Conservation (phyloP, 345 rosid species). For the Hypericum perforatum region DNA sequence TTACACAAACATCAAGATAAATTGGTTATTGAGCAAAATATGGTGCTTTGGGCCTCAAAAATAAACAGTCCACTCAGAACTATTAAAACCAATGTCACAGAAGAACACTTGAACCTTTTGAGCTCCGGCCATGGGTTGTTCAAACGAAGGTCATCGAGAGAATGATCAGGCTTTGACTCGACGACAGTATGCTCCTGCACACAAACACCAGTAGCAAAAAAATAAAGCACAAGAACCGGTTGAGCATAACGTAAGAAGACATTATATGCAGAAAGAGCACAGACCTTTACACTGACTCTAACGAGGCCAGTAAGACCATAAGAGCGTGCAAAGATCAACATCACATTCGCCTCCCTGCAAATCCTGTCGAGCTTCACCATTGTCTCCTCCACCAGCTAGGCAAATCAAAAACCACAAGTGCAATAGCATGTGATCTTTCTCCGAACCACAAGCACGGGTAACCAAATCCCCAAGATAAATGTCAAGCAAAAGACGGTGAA, state of each 20-base stretch:
- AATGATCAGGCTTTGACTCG: constrained; percentile 98
- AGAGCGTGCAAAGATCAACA: constrained; percentile 86
- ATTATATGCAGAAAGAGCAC: constrained; percentile 11
- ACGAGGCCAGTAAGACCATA: constrained; percentile 91
- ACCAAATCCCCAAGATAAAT: background rate
- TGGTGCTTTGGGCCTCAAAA: too few relatives aligned
- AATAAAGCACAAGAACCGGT: constrained; percentile 4
- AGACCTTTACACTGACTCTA: constrained; percentile 57
- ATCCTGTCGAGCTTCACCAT: constrained; percentile 81
- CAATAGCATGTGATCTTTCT: background rate
- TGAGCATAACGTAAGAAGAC: background rate
- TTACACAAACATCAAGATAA: constrained; percentile 4
- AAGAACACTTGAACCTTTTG: constrained; percentile 30
- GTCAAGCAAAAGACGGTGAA: background rate
- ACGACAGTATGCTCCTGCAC: constrained; percentile 77
- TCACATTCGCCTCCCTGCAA: constrained; percentile 75
- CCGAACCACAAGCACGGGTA: background rate
- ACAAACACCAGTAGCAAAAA: background rate
- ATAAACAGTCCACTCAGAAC: too few relatives aligned
- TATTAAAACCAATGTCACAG: too few relatives aligned
- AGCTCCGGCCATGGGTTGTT: constrained; percentile 96
- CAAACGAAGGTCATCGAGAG: constrained; percentile 84
- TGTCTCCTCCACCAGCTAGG: constrained; percentile 67
- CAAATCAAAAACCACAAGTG: background rate
- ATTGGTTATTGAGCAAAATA: too few relatives aligned